Conservation (phyloP, 1,284 basidiomycete genomes). For the Meira miltonrushii region DNA sequence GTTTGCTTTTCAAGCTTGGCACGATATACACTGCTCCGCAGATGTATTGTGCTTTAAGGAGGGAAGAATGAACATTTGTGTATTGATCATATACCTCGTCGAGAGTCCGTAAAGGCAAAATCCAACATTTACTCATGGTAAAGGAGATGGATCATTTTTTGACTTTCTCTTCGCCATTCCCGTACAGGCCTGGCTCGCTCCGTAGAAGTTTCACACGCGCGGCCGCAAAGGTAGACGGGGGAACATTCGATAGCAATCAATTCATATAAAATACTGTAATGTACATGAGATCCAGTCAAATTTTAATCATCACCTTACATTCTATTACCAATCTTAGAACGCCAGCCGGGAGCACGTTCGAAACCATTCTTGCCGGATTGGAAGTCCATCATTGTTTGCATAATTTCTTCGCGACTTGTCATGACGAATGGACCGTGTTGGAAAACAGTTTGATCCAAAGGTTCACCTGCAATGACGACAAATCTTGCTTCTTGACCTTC, state of each 20-base stretch:
- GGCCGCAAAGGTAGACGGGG: too few relatives aligned
- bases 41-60: too few relatives aligned
- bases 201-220: too few relatives aligned
- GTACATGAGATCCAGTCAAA: not conserved
- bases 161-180: too few relatives aligned
- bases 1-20: too few relatives aligned
- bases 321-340: slow-evolving; percentile 64
- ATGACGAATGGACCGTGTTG: slow-evolving; percentile 74
- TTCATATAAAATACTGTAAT: not conserved
- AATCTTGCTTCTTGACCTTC: slow-evolving; percentile 20
- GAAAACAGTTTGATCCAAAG: slow-evolving; percentile 78
- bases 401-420: slow-evolving; percentile 72
- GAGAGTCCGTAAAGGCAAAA: too few relatives aligned
- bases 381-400: slow-evolving; percentile 77
- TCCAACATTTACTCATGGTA: too few relatives aligned
- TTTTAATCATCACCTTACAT: not conserved
- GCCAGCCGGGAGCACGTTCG: slow-evolving; percentile 81
- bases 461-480: slow-evolving; percentile 69
- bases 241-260: not conserved
- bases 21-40: too few relatives aligned
- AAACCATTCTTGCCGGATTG: slow-evolving; percentile 77
- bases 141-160: too few relatives aligned
- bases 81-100: too few relatives aligned
- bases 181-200: too few relatives aligned
- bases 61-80: too few relatives aligned